These are phyloP conservation scores for Rhinocladiella mackenziei DNA, from an alignment of 2,329 filamentous ascomycete genomes.

Conservation along the genomic window DNA sequence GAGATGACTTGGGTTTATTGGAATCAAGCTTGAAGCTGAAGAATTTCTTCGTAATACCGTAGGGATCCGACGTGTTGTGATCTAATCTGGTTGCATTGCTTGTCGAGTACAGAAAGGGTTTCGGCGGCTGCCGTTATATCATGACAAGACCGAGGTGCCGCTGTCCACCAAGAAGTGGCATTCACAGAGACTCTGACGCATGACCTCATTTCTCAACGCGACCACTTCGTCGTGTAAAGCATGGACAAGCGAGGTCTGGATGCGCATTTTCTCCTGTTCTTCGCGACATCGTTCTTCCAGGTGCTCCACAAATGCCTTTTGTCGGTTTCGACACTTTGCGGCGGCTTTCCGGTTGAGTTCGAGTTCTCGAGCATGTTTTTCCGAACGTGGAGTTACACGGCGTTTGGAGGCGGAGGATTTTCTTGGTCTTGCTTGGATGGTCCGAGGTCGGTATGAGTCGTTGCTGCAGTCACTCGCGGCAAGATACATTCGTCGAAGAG, in stretches of 20 bases:
- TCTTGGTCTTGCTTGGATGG: conserved; percentile 10
- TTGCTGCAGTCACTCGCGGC: conserved; percentile 6
- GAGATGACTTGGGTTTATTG: no score
- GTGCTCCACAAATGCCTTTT: conserved; percentile 21
- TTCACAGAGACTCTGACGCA: conserved; percentile 20
- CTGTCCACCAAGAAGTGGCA: no score
- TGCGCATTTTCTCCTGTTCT: conserved; percentile 22
- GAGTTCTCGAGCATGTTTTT: conserved; percentile 23
- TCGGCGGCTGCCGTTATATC: no score
- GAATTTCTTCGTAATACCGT: no score
- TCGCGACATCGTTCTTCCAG: conserved; percentile 17
- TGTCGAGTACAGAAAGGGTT: no score
- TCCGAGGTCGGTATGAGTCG: conserved; percentile 18
- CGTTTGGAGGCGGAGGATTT: conserved; percentile 7
- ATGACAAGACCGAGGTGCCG: no score
- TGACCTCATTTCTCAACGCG: conserved; percentile 16
- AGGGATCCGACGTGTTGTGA: no score
- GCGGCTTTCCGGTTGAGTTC: conserved; percentile 24
- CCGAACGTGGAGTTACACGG: conserved; percentile 18
- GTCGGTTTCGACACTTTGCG: conserved; percentile 21
- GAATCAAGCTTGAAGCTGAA: no score
- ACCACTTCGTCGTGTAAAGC: conserved; percentile 22
- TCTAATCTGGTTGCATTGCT: no score
- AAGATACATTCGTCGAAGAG: conserved; percentile 17
- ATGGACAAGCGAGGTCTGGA: conserved; percentile 19